Conservation (phyloP, 495 filamentous ascomycete genomes). For the Tuber magnatum region DNA sequence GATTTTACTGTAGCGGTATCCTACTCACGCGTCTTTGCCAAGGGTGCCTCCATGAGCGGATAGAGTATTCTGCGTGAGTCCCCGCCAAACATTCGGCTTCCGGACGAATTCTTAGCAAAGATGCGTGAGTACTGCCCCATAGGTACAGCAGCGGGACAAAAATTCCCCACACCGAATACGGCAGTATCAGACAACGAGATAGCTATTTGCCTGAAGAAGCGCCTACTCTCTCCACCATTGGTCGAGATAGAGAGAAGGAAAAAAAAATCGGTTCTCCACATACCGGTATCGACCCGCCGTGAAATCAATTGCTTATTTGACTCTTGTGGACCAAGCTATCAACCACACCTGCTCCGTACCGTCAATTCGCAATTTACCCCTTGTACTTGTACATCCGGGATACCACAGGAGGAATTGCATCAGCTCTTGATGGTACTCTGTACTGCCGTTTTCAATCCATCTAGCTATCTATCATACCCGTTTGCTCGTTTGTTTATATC, state of each 20-base stretch:
- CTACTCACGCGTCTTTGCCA: too few species aligned
- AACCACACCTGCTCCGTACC: not conserved
- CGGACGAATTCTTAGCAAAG: not conserved
- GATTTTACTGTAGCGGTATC: not conserved
- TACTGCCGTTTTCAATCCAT: not conserved
- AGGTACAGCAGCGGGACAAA: not conserved
- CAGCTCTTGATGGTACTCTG: not conserved
- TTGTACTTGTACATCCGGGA: not conserved
- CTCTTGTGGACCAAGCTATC: not conserved
- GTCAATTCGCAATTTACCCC: not conserved
- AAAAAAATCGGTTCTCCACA: not conserved
- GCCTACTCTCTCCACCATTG: not conserved
- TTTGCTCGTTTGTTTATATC: not conserved
- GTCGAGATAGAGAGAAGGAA: not conserved
- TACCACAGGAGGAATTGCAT: not conserved
- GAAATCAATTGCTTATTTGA: not conserved
- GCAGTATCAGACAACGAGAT: not conserved
- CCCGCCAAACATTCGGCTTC: not conserved
- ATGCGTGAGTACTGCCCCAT: not conserved
- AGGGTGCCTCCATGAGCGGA: not conserved
- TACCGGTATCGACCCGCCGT: not conserved
- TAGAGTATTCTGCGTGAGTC: not conserved
- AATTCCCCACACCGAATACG: not conserved
- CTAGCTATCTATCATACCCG: not conserved
- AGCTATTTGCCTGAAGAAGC: not conserved